Evolutionary conservation across 805 yeast genomes (phyloP), one percentile per base, ranked within the genome.

Genomic region (Lipomyces spencermartinsiae): DNA sequence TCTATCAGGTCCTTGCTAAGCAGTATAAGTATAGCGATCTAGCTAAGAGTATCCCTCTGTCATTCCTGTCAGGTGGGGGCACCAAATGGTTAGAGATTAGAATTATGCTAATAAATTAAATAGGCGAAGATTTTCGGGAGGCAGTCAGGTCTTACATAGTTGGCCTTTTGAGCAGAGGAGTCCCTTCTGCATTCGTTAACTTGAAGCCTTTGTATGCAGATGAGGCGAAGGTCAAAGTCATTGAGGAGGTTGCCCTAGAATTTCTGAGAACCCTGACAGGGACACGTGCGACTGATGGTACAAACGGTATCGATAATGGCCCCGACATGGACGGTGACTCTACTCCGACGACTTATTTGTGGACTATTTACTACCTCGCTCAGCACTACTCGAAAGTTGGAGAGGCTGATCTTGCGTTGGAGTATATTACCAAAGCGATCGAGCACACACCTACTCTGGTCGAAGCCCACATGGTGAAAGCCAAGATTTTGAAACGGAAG

Each of bases 131-230:
- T 9, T 87, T 89, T 74, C 80, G 78, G 57, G 68, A 67, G 9
- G 84, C 84, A 63, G 87, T 86, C 6, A 73, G 79, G 37, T 77
- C 77, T 1, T 95, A 93, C 76, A 78, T 93, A 58, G 67, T 84
- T 4, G 78, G 82, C 3, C 91, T 89, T 75, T 84, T 95, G 74
- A 80, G 84, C 70, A 85, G 92, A 65, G 96, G 97, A 54, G 95
- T 93, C 43, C 98, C 98, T 4, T 91, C 97, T 0, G 85, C 95
- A 4, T 95, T 93, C 79, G 89, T 89, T 64, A 89, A 91, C 73
- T 86, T 95, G 61, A 93, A 93, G 79, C 91, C 96, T 0, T 82
- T 93, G 71, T 92, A 91, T 79, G 83, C 81, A 64, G 84, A 82
- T 61, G 69, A 72, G 9, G 81, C 76, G 59, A 82, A 79, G 73